Evolutionary conservation across 2,329 filamentous ascomycete species (phyloP).

Genomic region (Alternaria gaisen): DNA sequence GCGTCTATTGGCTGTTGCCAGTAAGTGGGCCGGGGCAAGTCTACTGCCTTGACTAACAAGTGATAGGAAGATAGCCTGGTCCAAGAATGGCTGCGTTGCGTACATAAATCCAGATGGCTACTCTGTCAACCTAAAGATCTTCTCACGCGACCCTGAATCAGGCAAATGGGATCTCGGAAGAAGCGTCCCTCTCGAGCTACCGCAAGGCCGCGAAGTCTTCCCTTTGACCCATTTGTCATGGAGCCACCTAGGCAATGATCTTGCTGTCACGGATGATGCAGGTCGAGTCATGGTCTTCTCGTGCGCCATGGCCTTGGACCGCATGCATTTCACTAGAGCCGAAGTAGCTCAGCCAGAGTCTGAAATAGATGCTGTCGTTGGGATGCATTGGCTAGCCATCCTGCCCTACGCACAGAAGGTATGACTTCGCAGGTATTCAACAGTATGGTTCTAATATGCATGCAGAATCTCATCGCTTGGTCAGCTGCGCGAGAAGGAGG

Average conservation of each 20-base stretch:
- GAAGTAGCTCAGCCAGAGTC: conserved; percentile 75
- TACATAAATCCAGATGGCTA: conserved; percentile 77
- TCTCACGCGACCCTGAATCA: conserved; percentile 73
- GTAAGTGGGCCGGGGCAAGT: conserved; percentile 62
- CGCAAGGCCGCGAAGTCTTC: conserved; percentile 68
- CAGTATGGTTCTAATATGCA: conserved; percentile 9
- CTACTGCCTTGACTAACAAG: conserved; percentile 7
- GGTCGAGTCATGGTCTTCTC: conserved; percentile 80
- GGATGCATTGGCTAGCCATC: conserved; percentile 79
- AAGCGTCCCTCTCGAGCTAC: conserved; percentile 71
- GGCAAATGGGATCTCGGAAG: conserved; percentile 80
- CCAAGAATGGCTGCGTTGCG: conserved; percentile 84
- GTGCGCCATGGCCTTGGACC: conserved; percentile 77
- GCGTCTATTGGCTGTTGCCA: conserved; percentile 80
- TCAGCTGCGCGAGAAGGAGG: conserved; percentile 52
- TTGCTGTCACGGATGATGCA: conserved; percentile 82
- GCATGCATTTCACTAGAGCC: conserved; percentile 68
- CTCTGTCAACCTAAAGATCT: conserved; percentile 74
- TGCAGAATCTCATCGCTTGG: conserved; percentile 49
- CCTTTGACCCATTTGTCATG: conserved; percentile 83
- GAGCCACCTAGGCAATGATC: conserved; percentile 78
- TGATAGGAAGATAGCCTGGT: conserved; percentile 82
- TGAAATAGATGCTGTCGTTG: conserved; percentile 80
- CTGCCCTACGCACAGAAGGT: conserved; percentile 54
- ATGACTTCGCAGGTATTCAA: background rate